Evolutionary conservation across 2,329 filamentous ascomycete genomes (phyloP).

Genomic region (Penicillium hordei): DNA sequence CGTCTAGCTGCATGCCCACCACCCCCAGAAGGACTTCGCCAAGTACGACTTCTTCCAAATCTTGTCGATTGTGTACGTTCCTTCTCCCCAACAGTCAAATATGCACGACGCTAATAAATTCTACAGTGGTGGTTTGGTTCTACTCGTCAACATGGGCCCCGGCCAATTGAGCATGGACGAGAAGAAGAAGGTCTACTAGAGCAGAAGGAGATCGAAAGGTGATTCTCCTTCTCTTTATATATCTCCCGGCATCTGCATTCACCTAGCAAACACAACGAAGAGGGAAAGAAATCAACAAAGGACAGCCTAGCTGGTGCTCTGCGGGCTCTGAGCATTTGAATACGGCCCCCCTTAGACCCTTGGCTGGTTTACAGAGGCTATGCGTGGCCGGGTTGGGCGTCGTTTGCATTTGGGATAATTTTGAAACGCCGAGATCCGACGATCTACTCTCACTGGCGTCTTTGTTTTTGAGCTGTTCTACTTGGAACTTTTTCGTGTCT

Average conservation of each 20-base stretch:
- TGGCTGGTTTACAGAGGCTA: conserved; percentile 1
- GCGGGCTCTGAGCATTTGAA: conserved; percentile 6
- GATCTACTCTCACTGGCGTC: neutral
- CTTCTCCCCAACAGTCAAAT: neutral
- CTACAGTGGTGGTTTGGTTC: conserved; percentile 76
- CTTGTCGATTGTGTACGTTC: conserved; percentile 82
- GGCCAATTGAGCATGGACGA: conserved; percentile 98
- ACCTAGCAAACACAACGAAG: conserved; percentile 40
- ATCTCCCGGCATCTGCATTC: conserved; percentile 9
- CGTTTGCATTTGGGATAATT: conserved; percentile 10
- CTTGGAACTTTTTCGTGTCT: neutral
- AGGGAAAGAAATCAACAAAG: neutral
- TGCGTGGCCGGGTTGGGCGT: conserved; percentile 4
- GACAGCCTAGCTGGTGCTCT: neutral
- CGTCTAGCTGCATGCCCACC: conserved; percentile 83
- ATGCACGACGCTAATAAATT: conserved; percentile 2
- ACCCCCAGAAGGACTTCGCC: conserved; percentile 99
- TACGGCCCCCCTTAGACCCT: neutral
- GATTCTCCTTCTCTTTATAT: conserved; percentile 15
- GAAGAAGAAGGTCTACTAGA: conserved; percentile 99
- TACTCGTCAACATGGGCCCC: conserved; percentile 97
- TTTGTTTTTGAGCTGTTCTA: conserved; percentile 8
- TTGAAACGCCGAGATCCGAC: neutral
- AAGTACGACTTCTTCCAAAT: conserved; percentile 99
- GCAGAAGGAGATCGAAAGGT: conserved; percentile 2